Evolutionary conservation across 2,329 filamentous ascomycete genomes (phyloP).

Genomic region (Exophiala alcalophila): DNA sequence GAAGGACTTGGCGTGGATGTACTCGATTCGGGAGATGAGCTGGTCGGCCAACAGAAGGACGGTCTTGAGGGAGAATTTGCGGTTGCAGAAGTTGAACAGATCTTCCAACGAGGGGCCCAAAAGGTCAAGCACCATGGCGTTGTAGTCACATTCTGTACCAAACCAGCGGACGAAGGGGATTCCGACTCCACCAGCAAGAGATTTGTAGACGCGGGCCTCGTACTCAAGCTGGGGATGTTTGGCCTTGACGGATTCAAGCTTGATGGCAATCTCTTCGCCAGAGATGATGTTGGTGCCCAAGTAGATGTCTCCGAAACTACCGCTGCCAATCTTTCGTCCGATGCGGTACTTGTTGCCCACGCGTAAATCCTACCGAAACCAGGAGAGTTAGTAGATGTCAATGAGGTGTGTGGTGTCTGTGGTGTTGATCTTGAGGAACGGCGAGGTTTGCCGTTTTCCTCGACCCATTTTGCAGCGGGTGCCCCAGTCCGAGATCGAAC

Average conservation of each 20-base stretch:
- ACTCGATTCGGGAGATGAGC: constrained; percentile 98
- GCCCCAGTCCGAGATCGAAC: constrained; percentile 2
- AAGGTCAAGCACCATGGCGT: constrained; percentile 98
- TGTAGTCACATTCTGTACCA: constrained; percentile 99
- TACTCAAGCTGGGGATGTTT: constrained; percentile 99
- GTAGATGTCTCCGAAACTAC: constrained; percentile 97
- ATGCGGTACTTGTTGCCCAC: constrained; percentile 99
- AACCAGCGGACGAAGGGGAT: constrained; percentile 99
- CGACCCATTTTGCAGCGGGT: constrained; percentile 10
- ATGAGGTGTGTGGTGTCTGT: neutral
- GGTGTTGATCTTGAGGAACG: neutral
- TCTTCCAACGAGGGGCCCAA: constrained; percentile 95
- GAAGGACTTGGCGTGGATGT: constrained; percentile 99
- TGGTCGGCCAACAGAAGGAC: constrained; percentile 95
- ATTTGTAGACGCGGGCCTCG: constrained; percentile 86
- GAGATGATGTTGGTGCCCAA: constrained; percentile 99
- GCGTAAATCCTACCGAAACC: constrained; percentile 75
- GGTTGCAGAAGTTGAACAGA: constrained; percentile 99
- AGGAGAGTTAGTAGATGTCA: constrained; percentile 11
- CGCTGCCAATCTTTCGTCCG: constrained; percentile 97
- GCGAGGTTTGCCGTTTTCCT: too few species aligned
- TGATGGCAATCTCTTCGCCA: constrained; percentile 98
- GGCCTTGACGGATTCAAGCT: constrained; percentile 98
- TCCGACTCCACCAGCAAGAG: constrained; percentile 89
- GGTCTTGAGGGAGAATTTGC: constrained; percentile 98